phyloP scores from a whole-genome alignment of 345 rosid genomes.

The Brassica incana region DNA sequence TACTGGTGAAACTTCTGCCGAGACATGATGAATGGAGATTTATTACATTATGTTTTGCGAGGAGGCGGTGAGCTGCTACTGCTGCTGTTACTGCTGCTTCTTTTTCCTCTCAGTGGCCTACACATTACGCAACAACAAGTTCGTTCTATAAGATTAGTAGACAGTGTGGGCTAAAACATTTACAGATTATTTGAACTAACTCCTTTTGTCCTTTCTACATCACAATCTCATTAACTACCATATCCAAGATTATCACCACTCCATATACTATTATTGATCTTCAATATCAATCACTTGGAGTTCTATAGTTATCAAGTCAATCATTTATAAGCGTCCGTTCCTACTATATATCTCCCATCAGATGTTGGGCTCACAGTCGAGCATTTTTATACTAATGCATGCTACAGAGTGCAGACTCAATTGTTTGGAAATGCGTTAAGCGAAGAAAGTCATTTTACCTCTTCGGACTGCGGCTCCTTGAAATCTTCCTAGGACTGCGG shows the following conservation, averaged over 20 bases:
- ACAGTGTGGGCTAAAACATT: not conserved
- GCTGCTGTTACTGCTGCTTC: constrained; percentile 82
- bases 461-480: constrained; percentile 94
- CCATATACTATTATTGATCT: not conserved
- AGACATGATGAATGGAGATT: not conserved
- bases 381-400: constrained; percentile 2
- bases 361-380: not conserved
- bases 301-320: not conserved
- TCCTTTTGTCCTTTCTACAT: not conserved
- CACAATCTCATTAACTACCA: not conserved
- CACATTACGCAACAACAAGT: constrained; percentile 12
- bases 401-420: not conserved
- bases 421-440: not conserved
- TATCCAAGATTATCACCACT: not conserved
- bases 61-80: constrained; percentile 84
- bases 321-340: not conserved
- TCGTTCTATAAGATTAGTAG: not conserved
- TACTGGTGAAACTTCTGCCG: not conserved
- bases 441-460: constrained; percentile 46
- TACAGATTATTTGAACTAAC: not conserved
- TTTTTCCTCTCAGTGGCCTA: constrained; percentile 84
- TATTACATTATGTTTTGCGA: constrained; percentile 45
- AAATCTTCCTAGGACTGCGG: constrained; percentile 81
- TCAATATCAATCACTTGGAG: not conserved
- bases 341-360: not conserved